phyloP scores from a whole-genome alignment of 495 filamentous ascomycete genomes.

The Geopyxis carbonaria region DNA sequence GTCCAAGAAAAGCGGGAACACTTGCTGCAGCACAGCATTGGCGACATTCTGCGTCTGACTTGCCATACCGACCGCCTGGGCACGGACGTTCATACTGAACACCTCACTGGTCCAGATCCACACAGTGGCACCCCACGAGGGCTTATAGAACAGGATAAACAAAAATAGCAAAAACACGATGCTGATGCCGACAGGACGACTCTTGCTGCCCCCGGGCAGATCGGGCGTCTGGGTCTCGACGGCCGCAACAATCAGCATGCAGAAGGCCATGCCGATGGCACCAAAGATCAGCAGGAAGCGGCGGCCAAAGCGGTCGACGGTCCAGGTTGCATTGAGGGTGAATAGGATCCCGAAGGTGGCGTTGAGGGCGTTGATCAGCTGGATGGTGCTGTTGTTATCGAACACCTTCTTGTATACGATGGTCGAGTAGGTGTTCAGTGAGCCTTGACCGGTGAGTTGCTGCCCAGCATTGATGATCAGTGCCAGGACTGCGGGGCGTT shows the following conservation, averaged over 20 bases:
- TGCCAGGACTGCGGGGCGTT: too few relatives aligned
- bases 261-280: conserved; percentile 41
- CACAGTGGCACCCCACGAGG: conserved; percentile 47
- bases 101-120: conserved; percentile 57
- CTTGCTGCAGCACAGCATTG: too few relatives aligned
- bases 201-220: conserved; percentile 32
- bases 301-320: conserved; percentile 40
- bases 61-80: too few relatives aligned
- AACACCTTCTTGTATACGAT: conserved; percentile 51
- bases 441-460: conserved; percentile 44
- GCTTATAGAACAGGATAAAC: conserved; percentile 54
- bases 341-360: conserved; percentile 31
- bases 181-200: conserved; percentile 41
- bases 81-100: too few relatives aligned
- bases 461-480: conserved; percentile 44
- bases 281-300: conserved; percentile 41
- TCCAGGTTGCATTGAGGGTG: too few relatives aligned
- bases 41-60: too few relatives aligned
- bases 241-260: conserved; percentile 21
- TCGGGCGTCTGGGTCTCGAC: conserved; percentile 33
- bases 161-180: conserved; percentile 47
- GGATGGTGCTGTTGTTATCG: conserved; percentile 29
- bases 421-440: conserved; percentile 45
- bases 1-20: too few relatives aligned
- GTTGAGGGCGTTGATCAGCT: too few relatives aligned